Percentiles rank a stretch among this genome's conserved stretches.
Conservation (phyloP, 2,329 filamentous ascomycete genomes). For the Lecanicillium sp. region DNA sequence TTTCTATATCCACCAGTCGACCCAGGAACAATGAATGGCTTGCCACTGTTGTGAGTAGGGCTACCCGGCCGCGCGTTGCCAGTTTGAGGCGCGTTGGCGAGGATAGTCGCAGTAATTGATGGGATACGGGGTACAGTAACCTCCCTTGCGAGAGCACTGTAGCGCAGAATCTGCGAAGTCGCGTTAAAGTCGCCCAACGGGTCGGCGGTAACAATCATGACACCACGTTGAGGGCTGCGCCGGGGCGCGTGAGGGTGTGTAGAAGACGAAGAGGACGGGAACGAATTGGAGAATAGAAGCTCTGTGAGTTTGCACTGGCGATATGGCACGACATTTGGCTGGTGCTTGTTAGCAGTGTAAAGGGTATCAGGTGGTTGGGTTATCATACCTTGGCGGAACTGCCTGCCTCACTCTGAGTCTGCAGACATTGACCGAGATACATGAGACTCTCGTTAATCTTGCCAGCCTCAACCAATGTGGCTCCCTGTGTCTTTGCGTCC, state of each 20-base stretch:
- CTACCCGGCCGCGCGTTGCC: conserved; percentile 18
- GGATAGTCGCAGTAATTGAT: conserved; percentile 68
- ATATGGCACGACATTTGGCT: conserved; percentile 70
- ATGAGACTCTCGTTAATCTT: conserved; percentile 99
- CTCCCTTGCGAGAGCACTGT: conserved; percentile 86
- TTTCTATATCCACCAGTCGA: conserved; percentile 25
- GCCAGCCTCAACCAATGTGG: conserved; percentile 87
- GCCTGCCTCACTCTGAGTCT: conserved; percentile 81
- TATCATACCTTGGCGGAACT: conserved; percentile 60
- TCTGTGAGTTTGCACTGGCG: conserved; percentile 82
- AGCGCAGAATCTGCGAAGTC: conserved; percentile 90
- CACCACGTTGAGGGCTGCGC: conserved; percentile 72
- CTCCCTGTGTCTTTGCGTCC: conserved; percentile 88
- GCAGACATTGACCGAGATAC: conserved; percentile 94
- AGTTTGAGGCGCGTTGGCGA: conserved; percentile 26
- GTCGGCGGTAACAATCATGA: conserved; percentile 96
- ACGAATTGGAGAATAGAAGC: conserved; percentile 81
- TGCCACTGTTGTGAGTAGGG: conserved; percentile 24
- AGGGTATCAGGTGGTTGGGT: conserved; percentile 3
- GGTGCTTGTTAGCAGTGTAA: conserved; percentile 13
- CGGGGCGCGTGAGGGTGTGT: conserved; percentile 29
- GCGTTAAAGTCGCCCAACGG: conserved; percentile 92
- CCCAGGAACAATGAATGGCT: conserved; percentile 32
- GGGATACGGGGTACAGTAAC: conserved; percentile 86
- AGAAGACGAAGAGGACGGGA: conserved; percentile 50